phyloP scores from a whole-genome alignment of 2,329 filamentous ascomycete genomes.

The Alternaria sp. region DNA sequence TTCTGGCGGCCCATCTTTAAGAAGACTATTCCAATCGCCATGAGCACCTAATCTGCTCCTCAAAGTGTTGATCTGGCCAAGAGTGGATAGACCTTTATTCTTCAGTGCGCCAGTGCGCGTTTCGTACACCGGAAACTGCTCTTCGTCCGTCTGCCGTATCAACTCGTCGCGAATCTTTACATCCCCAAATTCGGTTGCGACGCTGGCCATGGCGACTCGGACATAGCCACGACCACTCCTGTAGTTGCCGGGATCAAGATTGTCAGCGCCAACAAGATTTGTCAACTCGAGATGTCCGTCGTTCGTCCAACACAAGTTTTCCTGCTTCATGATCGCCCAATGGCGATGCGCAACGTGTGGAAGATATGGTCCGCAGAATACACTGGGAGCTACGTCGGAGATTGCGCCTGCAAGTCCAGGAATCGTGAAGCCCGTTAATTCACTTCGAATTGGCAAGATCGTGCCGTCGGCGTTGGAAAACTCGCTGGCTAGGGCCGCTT shows the following conservation, averaged over 20 bases:
- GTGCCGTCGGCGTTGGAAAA: conserved; percentile 29
- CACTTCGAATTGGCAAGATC: conserved; percentile 28
- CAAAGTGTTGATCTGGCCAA: not conserved
- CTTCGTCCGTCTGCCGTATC: not conserved
- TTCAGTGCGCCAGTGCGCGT: not conserved
- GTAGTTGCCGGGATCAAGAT: not conserved
- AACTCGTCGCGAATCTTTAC: conserved; percentile 13
- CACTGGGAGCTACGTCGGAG: conserved; percentile 17
- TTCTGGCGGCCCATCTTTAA: not conserved
- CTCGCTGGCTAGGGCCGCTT: conserved; percentile 21
- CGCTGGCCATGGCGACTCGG: conserved; percentile 12
- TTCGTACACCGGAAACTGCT: not conserved
- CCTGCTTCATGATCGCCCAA: not conserved
- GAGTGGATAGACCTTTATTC: not conserved
- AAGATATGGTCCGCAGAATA: conserved; percentile 11
- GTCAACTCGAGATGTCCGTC: not conserved
- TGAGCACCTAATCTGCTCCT: not conserved
- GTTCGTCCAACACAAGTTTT: not conserved
- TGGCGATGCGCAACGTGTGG: not conserved
- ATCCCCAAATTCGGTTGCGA: conserved; percentile 27
- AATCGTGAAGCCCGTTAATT: conserved; percentile 31
- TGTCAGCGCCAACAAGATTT: not conserved
- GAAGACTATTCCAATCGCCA: not conserved
- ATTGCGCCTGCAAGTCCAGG: conserved; percentile 25
- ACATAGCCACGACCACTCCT: not conserved